Percentiles rank a stretch among this genome's conserved stretches.
phyloP scores from a whole-genome alignment of 2,329 filamentous ascomycete species.

The Aspergillus sp. region DNA sequence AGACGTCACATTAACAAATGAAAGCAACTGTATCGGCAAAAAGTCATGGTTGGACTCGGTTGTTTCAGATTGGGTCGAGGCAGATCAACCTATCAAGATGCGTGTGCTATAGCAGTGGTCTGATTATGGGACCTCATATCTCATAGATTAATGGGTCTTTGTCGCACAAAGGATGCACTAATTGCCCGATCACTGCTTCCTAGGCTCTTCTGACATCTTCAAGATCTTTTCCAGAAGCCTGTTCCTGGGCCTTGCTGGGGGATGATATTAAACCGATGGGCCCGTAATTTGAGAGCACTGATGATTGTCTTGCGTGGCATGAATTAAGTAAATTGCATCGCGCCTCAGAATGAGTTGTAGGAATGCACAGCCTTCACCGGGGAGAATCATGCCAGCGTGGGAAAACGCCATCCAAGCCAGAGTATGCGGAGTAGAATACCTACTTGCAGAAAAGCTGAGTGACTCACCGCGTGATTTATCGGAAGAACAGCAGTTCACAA shows the following conservation, averaged over 20 bases:
- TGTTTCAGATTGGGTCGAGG: background rate
- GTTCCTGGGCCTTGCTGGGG: background rate
- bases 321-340: background rate
- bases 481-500: constrained; percentile 5
- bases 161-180: background rate
- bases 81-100: background rate
- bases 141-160: background rate
- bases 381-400: too few species aligned
- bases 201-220: background rate
- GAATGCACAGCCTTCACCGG: too few species aligned
- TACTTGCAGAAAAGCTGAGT: too few species aligned
- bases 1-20: background rate
- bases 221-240: background rate
- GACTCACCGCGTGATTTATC: constrained; percentile 4
- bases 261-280: background rate
- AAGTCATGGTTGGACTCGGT: background rate
- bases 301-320: background rate
- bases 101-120: background rate
- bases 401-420: background rate
- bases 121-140: background rate
- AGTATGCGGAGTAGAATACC: background rate
- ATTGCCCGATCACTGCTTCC: background rate
- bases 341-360: too few species aligned
- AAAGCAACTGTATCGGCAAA: background rate
- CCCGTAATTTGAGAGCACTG: background rate